Percentiles rank a stretch among this genome's conserved stretches.
phyloP scores from a whole-genome alignment of 495 filamentous ascomycete genomes.

The Lasiosphaeria ovina region DNA sequence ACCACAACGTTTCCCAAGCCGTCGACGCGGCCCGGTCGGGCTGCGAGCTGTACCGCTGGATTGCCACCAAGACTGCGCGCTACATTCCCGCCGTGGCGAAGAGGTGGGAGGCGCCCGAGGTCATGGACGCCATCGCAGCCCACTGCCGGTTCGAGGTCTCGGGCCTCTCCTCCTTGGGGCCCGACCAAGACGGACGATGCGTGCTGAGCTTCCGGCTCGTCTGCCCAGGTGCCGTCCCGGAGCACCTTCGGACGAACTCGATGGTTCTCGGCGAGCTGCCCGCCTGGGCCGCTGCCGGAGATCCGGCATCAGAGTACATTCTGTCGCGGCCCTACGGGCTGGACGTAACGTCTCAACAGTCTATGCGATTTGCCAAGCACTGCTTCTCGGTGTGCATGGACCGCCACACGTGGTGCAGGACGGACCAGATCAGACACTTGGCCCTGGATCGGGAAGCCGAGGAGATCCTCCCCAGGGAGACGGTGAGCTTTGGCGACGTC shows the following conservation, averaged over 20 bases:
- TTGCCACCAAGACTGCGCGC: not conserved
- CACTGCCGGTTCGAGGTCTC: not conserved
- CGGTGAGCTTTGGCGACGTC: not conserved
- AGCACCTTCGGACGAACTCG: not conserved
- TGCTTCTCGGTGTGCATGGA: constrained; percentile 4
- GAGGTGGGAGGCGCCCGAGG: not conserved
- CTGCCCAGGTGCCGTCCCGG: not conserved
- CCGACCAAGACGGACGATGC: not conserved
- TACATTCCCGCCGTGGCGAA: not conserved
- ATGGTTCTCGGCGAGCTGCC: not conserved
- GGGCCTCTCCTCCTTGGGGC: not conserved
- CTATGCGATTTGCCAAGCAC: not conserved
- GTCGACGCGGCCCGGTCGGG: not conserved
- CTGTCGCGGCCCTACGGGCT: not conserved
- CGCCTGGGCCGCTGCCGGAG: not conserved
- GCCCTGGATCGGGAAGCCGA: not conserved
- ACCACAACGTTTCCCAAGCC: not conserved
- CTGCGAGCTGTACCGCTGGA: constrained; percentile 9
- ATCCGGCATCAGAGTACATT: not conserved
- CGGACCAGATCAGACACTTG: constrained; percentile 5
- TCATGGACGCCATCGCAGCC: constrained; percentile 2
- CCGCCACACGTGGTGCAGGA: constrained; percentile 4
- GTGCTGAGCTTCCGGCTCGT: not conserved
- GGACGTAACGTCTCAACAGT: not conserved
- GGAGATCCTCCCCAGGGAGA: constrained; percentile 1